Evolutionary conservation across 352 stramenopile genomes (phyloP).

Genomic region (Lagenidium sp.): DNA sequence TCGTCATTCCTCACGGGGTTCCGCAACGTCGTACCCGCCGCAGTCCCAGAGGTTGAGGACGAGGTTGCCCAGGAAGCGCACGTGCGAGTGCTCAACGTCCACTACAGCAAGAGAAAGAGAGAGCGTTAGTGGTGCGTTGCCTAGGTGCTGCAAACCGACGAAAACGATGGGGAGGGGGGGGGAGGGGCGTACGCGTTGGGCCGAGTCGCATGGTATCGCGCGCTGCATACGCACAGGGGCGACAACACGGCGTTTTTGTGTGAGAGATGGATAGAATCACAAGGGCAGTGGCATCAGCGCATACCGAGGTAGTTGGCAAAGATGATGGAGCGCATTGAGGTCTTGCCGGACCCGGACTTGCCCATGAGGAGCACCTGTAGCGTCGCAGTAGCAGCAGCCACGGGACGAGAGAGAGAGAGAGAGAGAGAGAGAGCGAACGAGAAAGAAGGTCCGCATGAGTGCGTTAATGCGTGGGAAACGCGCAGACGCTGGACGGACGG

Average conservation of each 20-base stretch:
- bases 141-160: too few relatives aligned
- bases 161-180: not conserved
- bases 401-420: too few relatives aligned
- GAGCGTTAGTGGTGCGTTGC: too few relatives aligned
- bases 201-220: conserved; percentile 97
- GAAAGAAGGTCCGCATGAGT: too few relatives aligned
- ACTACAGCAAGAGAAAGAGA: too few relatives aligned
- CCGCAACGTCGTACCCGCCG: conserved; percentile 65
- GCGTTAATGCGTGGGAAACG: too few relatives aligned
- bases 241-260: too few relatives aligned
- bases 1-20: not conserved
- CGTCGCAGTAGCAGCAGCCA: too few relatives aligned
- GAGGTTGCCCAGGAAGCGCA: conserved; percentile 97
- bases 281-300: not conserved
- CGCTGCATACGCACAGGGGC: too few relatives aligned
- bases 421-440: too few relatives aligned
- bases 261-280: too few relatives aligned
- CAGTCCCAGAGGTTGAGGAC: conserved; percentile 99
- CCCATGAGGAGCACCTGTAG: conserved; percentile 96
- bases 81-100: conserved; percentile 89
- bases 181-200: conserved; percentile 73
- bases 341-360: conserved; percentile 96
- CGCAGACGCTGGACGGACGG: too few relatives aligned
- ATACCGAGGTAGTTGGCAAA: conserved; percentile 98
- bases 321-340: conserved; percentile 99